Conservation (phyloP, 169 alveolate genomes). For the Eimeria brunetti region DNA sequence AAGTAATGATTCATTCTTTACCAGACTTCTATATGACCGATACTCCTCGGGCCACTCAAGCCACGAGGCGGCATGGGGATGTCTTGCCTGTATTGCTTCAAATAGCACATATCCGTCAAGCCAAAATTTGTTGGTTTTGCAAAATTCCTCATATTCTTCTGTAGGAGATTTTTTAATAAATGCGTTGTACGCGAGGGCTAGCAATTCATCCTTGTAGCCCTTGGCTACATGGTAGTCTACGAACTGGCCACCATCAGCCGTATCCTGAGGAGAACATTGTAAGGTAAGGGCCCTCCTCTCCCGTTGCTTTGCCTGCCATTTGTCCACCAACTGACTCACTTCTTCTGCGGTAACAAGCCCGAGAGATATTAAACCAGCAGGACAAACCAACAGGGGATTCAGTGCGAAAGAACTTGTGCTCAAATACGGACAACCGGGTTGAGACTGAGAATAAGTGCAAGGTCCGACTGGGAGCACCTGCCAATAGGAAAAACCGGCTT, state of each 20-base stretch:
- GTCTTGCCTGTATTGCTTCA: constrained; percentile 79
- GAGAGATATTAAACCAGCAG: constrained; percentile 37
- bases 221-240: constrained; percentile 66
- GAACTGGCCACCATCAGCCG: background rate
- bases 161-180: background rate
- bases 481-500: constrained; percentile 74
- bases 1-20: constrained; percentile 52
- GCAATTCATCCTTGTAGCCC: constrained; percentile 70
- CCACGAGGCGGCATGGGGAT: constrained; percentile 76
- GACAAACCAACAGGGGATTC: constrained; percentile 75
- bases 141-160: constrained; percentile 67
- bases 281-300: background rate
- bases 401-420: constrained; percentile 78
- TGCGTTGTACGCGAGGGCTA: constrained; percentile 64
- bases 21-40: constrained; percentile 31
- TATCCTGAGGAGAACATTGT: background rate
- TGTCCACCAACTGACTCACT: constrained; percentile 9
- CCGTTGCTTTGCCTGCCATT: constrained; percentile 62
- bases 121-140: constrained; percentile 70
- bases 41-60: constrained; percentile 78
- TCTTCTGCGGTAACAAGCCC: constrained; percentile 32
- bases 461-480: constrained; percentile 81
- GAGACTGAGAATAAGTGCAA: constrained; percentile 67
- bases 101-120: constrained; percentile 77
- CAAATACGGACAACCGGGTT: constrained; percentile 76